Evolutionary conservation across 1,284 basidiomycete genomes (phyloP).

Genomic region (Melampsora occidentalis): DNA sequence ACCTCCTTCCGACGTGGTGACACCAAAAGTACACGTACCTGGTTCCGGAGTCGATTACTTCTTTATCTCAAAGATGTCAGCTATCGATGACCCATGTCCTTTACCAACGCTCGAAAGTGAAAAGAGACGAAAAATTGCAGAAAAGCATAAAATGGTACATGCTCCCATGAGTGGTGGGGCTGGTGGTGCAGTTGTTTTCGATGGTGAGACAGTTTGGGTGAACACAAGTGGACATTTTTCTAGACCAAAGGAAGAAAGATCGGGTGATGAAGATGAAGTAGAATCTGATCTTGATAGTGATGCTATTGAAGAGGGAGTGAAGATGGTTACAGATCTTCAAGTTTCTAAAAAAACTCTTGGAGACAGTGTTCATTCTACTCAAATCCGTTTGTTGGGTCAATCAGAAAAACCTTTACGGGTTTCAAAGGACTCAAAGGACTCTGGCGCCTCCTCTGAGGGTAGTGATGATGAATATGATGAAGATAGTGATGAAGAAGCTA

Average conservation of each 20-base stretch:
- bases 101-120: conserved; percentile 87
- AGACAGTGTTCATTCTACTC: conserved; percentile 73
- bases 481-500: conserved; percentile 50
- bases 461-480: conserved; percentile 45
- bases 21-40: conserved; percentile 85
- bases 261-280: conserved; percentile 62
- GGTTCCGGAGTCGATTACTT: conserved; percentile 73
- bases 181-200: conserved; percentile 77
- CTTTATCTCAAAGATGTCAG: conserved; percentile 66
- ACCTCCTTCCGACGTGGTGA: conserved; percentile 59
- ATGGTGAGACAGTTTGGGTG: conserved; percentile 97
- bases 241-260: conserved; percentile 58
- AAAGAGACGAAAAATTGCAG: conserved; percentile 84
- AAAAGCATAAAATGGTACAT: conserved; percentile 92
- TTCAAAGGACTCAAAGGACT: conserved; percentile 50
- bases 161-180: conserved; percentile 95
- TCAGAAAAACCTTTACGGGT: conserved; percentile 64
- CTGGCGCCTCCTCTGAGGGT: conserved; percentile 25
- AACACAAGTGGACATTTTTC: conserved; percentile 94
- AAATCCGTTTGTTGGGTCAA: conserved; percentile 80
- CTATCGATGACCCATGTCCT: conserved; percentile 88
- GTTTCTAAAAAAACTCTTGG: conserved; percentile 79
- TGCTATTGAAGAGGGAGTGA: conserved; percentile 79
- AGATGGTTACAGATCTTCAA: conserved; percentile 96
- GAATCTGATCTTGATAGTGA: conserved; percentile 38